Evolutionary conservation across 2,329 filamentous ascomycete species (phyloP).

Genomic region (Ophiocordyceps australis): DNA sequence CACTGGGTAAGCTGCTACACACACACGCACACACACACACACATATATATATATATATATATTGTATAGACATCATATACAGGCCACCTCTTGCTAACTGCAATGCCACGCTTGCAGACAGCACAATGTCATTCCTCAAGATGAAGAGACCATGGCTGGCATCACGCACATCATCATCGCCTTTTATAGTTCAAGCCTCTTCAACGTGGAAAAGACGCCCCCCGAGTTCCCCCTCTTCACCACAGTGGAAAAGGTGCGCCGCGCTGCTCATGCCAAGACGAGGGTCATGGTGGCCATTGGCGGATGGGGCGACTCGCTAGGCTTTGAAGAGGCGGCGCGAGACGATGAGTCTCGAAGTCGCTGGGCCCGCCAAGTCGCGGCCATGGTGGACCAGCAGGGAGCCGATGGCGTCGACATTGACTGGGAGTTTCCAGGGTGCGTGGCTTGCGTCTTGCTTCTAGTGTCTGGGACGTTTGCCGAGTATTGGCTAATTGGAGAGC

Average conservation of each 20-base stretch:
- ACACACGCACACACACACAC: no score
- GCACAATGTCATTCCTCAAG: constrained; percentile 22
- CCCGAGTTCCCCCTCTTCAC: constrained; percentile 33
- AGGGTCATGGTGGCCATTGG: constrained; percentile 56
- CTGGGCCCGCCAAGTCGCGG: constrained; percentile 46
- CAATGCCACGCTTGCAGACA: constrained; percentile 16
- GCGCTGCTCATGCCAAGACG: constrained; percentile 28
- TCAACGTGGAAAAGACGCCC: constrained; percentile 23
- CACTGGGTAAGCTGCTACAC: not conserved
- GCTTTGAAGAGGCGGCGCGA: constrained; percentile 39
- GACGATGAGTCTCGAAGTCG: constrained; percentile 28
- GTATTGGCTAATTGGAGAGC: no score
- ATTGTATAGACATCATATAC: no score
- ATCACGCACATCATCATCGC: constrained; percentile 41
- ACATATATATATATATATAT: no score
- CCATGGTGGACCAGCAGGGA: constrained; percentile 40
- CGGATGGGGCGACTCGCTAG: constrained; percentile 53
- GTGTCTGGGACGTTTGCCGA: not conserved
- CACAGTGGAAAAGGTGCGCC: constrained; percentile 25
- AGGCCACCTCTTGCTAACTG: not conserved
- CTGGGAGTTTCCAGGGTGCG: constrained; percentile 42
- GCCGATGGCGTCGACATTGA: constrained; percentile 50
- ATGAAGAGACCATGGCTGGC: constrained; percentile 14
- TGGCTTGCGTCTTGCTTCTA: not conserved
- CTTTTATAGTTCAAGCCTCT: constrained; percentile 33